Percentiles rank a stretch among this genome's conserved stretches.
phyloP scores from a whole-genome alignment of 169 alveolate genomes.

The Toxoplasma gondii region DNA sequence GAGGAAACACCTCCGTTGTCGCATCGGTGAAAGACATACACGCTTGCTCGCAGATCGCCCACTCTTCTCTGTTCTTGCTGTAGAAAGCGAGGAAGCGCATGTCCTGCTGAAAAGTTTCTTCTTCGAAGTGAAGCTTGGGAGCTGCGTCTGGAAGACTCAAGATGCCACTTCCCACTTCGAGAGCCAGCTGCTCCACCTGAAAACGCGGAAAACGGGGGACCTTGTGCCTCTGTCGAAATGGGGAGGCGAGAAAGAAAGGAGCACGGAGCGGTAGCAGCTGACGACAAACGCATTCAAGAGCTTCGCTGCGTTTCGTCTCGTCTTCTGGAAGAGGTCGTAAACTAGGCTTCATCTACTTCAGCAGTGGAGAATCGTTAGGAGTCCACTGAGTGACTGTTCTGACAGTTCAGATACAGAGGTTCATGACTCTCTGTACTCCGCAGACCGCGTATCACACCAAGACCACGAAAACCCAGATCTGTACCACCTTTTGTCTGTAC shows the following conservation, averaged over 20 bases:
- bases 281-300: not conserved
- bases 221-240: not conserved
- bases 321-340: no score
- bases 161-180: slow-evolving; percentile 64
- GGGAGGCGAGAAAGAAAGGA: not conserved
- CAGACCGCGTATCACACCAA: no score
- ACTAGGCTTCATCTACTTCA: no score
- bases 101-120: slow-evolving; percentile 6
- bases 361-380: no score
- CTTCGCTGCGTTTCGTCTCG: not conserved
- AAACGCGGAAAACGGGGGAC: not conserved
- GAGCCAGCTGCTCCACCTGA: slow-evolving; percentile 65
- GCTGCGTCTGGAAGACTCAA: slow-evolving; percentile 38
- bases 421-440: no score
- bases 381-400: no score
- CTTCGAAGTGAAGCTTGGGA: slow-evolving; percentile 30
- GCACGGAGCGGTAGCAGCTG: not conserved
- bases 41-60: slow-evolving; percentile 86
- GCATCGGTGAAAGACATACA: slow-evolving; percentile 55
- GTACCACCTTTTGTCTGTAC: no score
- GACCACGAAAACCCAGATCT: no score
- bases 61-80: slow-evolving; percentile 87
- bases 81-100: slow-evolving; percentile 81
- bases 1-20: no score
- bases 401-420: no score